Evolutionary conservation across 805 yeast genomes (phyloP), one percentile per base, ranked within the genome.

Genomic region (Barnettozyma pratensis): DNA sequence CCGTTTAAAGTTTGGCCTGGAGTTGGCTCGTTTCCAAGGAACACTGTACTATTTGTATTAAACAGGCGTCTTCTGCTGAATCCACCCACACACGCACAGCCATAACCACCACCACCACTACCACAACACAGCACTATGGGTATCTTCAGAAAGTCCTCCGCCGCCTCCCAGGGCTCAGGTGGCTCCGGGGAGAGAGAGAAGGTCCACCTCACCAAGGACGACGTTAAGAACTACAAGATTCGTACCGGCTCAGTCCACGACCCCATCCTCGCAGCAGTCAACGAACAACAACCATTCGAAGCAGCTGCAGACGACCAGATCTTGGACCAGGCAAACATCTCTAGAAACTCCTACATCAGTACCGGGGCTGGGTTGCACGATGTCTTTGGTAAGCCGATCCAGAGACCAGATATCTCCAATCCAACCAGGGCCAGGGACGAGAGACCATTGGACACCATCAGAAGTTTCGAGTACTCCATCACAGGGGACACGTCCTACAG

Each of bases 281-380:
- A 86, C 62, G 98, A 92, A 67, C 92, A 85, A 7, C 98, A 94
- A 72, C 99, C 99, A 7, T 94, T 88, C 64, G 96, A 94, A 68
- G 79, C 66, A 48, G 55, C 57, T 8, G 56, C 46, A 9, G 55
- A 48, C 14, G 48, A 44, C n/a, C 25, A 45, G 12, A 39, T 44
- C 6, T n/a, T 26, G 41, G 47, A 37, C 47, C 41, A 37, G 25
- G 44, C 42, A 6, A 29, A 71, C 65, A 56, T 63, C 67, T 42
- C 56, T 39, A 55, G 63, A 58, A 51, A 55, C 52, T 59, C 63
- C 49, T 58, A 57, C 43, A 68, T 38, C 6, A 19, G n/a, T 51
- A 37, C 52, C 52, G 38, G 80, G 77, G 30, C 72, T 39, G 81
- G 82, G 30, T 62, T 81, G 59, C 79, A 79, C 57, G 99, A 94